Evolutionary conservation across 345 rosid species (phyloP).

Genomic region (Anastatica hierochuntica): DNA sequence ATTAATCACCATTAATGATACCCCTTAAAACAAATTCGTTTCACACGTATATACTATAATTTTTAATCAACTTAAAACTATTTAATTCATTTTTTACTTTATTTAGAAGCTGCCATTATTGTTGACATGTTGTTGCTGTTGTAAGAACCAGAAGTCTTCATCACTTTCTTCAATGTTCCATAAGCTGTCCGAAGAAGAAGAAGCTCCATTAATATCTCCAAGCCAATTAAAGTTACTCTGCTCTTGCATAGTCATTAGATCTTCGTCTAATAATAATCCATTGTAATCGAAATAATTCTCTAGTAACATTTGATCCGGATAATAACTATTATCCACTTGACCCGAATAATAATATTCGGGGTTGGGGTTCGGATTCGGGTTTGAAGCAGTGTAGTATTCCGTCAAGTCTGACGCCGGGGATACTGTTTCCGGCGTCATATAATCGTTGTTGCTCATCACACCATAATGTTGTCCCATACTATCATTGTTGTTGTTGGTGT

Average conservation of each 20-base stretch:
- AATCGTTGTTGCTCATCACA: slow-evolving; percentile 16
- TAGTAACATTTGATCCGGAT: slow-evolving; percentile 31
- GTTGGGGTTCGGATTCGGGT: no score
- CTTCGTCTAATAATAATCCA: slow-evolving; percentile 30
- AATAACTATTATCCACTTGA: slow-evolving; percentile 33
- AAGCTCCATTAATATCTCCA: slow-evolving; percentile 33
- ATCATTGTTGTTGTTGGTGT: no score
- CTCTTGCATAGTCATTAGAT: slow-evolving; percentile 32
- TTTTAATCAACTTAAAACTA: slow-evolving; percentile 8
- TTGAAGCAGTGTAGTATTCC: slow-evolving; percentile 43
- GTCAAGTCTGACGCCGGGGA: slow-evolving; percentile 59
- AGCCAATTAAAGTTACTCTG: slow-evolving; percentile 39
- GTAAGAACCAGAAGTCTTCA: slow-evolving; percentile 58
- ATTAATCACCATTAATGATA: slow-evolving; percentile 14
- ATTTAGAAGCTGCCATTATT: slow-evolving; percentile 36
- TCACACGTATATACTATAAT: slow-evolving; percentile 26
- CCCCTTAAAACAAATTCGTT: slow-evolving; percentile 24
- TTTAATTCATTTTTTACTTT: background rate
- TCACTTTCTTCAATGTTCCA: slow-evolving; percentile 42
- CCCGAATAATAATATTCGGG: slow-evolving; percentile 32
- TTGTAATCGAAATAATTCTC: slow-evolving; percentile 32
- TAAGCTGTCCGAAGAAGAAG: slow-evolving; percentile 44
- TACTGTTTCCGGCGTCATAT: slow-evolving; percentile 47
- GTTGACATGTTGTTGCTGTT: slow-evolving; percentile 48
- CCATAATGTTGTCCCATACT: slow-evolving; percentile 28